Percentiles rank a stretch among this genome's conserved stretches.
These are phyloP conservation scores for Toxoplasma gondii DNA, from an alignment of 169 alveolate species.

Conservation along the genomic window DNA sequence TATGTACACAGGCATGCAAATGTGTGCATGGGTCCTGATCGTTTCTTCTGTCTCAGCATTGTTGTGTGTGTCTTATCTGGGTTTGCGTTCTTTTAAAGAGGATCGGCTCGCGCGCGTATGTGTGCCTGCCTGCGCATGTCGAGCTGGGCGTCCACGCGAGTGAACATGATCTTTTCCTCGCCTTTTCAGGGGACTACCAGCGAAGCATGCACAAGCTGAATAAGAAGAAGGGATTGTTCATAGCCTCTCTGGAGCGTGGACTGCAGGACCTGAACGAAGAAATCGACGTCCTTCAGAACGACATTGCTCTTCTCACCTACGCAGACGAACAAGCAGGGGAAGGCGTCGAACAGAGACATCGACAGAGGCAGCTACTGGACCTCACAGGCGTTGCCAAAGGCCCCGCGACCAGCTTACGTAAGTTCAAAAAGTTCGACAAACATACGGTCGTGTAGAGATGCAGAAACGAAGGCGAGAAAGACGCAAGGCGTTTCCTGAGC, in stretches of 20 bases:
- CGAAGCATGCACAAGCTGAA: not conserved
- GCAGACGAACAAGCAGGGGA: not conserved
- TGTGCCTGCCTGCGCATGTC: no score
- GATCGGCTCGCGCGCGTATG: no score
- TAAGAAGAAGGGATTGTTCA: not conserved
- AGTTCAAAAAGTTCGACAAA: not conserved
- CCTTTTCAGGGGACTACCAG: not conserved
- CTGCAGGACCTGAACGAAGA: slow-evolving; percentile 14
- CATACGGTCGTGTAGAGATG: not conserved
- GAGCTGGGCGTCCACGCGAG: no score
- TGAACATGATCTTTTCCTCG: no score
- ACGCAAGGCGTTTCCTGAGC: no score
- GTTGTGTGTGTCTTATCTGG: no score
- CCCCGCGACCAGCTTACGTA: not conserved
- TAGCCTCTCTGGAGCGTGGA: not conserved
- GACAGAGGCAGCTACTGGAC: not conserved
- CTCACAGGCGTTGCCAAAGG: not conserved
- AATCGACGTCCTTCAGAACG: not conserved
- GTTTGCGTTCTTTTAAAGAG: no score
- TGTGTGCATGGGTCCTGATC: no score
- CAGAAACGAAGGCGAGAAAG: no score
- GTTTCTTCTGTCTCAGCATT: no score
- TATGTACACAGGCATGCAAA: not conserved
- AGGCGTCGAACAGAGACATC: not conserved
- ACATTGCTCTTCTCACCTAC: not conserved